A percentile compares a stretch with the other conserved stretches of the same genome.
Conservation (phyloP, 169 alveolate species). For the Miamiensis avidus region DNA sequence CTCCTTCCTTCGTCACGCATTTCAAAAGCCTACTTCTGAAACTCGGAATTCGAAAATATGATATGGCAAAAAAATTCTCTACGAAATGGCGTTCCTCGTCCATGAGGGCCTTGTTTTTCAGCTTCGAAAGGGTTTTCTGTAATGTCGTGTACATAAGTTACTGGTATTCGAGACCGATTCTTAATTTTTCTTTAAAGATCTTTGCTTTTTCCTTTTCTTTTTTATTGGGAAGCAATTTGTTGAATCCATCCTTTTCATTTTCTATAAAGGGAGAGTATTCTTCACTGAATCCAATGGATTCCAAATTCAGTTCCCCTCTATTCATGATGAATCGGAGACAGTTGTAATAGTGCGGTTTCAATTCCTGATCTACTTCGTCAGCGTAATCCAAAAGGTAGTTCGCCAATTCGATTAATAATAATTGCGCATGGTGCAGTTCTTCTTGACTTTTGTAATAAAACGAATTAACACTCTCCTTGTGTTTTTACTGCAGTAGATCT, state of each 20-base stretch:
- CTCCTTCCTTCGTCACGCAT: neutral
- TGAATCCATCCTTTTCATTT: neutral
- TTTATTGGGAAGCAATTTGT: neutral
- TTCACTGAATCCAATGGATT: conserved; percentile 49
- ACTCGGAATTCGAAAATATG: conserved; percentile 66
- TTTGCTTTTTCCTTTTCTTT: conserved; percentile 18
- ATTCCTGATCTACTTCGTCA: conserved; percentile 42
- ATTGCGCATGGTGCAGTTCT: conserved; percentile 45
- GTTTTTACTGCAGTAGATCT: conserved; percentile 21
- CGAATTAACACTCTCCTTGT: conserved; percentile 47
- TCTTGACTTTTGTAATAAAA: conserved; percentile 45
- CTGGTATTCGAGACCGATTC: conserved; percentile 54
- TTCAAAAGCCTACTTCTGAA: conserved; percentile 38
- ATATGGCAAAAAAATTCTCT: conserved; percentile 56
- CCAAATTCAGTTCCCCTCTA: conserved; percentile 56
- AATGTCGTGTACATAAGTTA: conserved; percentile 42
- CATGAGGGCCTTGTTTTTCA: conserved; percentile 59
- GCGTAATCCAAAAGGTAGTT: conserved; percentile 44
- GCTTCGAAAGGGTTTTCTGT: conserved; percentile 48
- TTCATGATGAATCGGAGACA: conserved; percentile 36
- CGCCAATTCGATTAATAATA: conserved; percentile 43
- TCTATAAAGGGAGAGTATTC: neutral
- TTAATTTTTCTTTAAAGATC: conserved; percentile 33
- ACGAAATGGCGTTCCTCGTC: conserved; percentile 56
- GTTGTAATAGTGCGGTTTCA: conserved; percentile 44